Evolutionary conservation across 1,284 basidiomycete genomes (phyloP).

Genomic region (Coriolopsis trogii): DNA sequence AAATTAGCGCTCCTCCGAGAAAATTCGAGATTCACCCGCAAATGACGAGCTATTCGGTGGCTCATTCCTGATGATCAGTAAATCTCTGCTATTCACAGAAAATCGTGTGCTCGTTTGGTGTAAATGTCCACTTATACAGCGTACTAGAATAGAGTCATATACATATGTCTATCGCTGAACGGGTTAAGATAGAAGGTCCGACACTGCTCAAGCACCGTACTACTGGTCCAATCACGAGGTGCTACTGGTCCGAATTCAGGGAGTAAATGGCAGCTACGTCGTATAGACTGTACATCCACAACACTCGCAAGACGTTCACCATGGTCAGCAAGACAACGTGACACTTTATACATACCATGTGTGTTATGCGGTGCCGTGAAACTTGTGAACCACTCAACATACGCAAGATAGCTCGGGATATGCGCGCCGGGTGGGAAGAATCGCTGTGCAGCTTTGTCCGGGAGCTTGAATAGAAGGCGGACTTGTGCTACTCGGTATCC

Average conservation of each 20-base stretch:
- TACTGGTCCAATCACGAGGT: slow-evolving; percentile 35
- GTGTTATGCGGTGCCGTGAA: slow-evolving; percentile 15
- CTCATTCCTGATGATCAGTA: no score
- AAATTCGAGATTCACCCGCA: no score
- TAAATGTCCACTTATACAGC: no score
- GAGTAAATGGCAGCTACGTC: slow-evolving; percentile 35
- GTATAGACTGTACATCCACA: slow-evolving; percentile 28
- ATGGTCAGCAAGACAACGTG: slow-evolving; percentile 6
- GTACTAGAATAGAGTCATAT: slow-evolving; percentile 12
- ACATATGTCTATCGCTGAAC: slow-evolving; percentile 32
- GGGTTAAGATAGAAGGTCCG: slow-evolving; percentile 34
- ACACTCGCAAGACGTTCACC: slow-evolving; percentile 27
- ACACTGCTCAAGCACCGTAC: slow-evolving; percentile 37
- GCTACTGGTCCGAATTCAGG: slow-evolving; percentile 19
- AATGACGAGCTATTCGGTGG: no score
- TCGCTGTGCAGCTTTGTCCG: background rate
- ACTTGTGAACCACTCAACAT: slow-evolving; percentile 37
- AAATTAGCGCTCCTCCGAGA: no score
- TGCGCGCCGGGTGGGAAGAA: slow-evolving; percentile 13
- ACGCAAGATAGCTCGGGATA: slow-evolving; percentile 29
- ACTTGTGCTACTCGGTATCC: slow-evolving; percentile 24
- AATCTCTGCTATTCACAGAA: no score
- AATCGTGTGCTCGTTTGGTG: no score
- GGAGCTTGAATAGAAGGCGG: slow-evolving; percentile 20
- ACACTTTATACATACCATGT: slow-evolving; percentile 25